Percentiles rank a stretch among this genome's conserved stretches.
phyloP scores from a whole-genome alignment of 108 stramenopile genomes.

The Cyclotella cryptica region DNA sequence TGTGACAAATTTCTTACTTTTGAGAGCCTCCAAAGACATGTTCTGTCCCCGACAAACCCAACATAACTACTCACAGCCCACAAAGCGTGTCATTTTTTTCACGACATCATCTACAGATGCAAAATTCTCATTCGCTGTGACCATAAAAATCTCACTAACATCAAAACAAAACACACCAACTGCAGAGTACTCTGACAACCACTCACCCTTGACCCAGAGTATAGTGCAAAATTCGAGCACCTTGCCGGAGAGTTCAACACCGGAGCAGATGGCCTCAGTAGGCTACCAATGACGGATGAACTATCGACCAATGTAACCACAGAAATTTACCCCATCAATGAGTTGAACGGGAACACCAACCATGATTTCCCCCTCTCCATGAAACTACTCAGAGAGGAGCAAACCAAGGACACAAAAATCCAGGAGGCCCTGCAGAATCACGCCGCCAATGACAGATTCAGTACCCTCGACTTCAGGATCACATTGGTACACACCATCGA shows the following conservation, averaged over 20 bases:
- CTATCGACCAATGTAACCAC: neutral
- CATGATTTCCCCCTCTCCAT: constrained; percentile 13
- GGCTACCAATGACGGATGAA: constrained; percentile 8
- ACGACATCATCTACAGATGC: too few relatives aligned
- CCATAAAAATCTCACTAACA: constrained; percentile 11
- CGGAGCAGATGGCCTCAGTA: too few relatives aligned
- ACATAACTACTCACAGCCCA: too few relatives aligned
- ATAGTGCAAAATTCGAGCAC: neutral
- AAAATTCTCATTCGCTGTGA: too few relatives aligned
- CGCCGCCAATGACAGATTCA: neutral
- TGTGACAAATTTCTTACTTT: too few relatives aligned
- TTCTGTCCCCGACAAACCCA: too few relatives aligned
- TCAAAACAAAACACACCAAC: too few relatives aligned
- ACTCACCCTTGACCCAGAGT: constrained; percentile 9
- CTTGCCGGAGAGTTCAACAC: too few relatives aligned
- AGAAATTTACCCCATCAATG: constrained; percentile 1
- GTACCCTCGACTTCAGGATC: too few relatives aligned
- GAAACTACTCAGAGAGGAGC: constrained; percentile 1
- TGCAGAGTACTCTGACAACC: neutral
- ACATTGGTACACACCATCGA: constrained; percentile 10
- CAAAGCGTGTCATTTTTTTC: too few relatives aligned
- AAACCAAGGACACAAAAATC: neutral
- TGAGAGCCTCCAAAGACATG: too few relatives aligned
- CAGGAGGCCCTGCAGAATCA: neutral
- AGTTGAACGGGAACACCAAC: too few relatives aligned